Conservation (phyloP, 805 yeast genomes). For the Teunomyces atbi region DNA sequence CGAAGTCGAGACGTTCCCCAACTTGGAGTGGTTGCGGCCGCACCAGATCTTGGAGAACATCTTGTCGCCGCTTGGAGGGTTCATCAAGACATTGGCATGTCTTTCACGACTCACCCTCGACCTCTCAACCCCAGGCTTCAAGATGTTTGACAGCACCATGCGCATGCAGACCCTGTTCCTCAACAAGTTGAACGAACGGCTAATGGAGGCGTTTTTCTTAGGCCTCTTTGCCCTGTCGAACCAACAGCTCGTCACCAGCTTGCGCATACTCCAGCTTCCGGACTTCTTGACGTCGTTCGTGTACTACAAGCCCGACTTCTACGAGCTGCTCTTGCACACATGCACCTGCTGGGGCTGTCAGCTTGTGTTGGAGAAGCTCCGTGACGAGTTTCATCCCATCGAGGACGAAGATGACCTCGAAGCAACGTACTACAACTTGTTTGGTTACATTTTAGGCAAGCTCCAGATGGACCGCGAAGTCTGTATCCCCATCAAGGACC, state of each 20-base stretch:
- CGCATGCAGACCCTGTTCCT: constrained; percentile 28
- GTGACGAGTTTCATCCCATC: constrained; percentile 21
- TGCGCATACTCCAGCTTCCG: constrained; percentile 28
- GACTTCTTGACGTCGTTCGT: constrained; percentile 37
- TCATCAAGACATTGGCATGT: constrained; percentile 23
- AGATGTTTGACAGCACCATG: constrained; percentile 33
- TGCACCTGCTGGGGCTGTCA: constrained; percentile 38
- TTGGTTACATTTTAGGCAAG: constrained; percentile 34
- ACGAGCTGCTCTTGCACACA: constrained; percentile 33
- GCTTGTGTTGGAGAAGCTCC: constrained; percentile 21
- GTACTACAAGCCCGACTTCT: constrained; percentile 37
- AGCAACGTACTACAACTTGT: constrained; percentile 25
- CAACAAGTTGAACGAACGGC: constrained; percentile 31
- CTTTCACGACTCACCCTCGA: constrained; percentile 27
- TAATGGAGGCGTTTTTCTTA: constrained; percentile 37
- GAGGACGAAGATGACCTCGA: constrained; percentile 17
- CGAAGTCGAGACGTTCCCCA: constrained; percentile 31
- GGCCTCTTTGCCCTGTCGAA: constrained; percentile 16
- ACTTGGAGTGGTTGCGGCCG: constrained; percentile 35
- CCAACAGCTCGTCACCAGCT: constrained; percentile 10
- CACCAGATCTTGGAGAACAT: constrained; percentile 30
- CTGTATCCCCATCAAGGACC: constrained; percentile 32
- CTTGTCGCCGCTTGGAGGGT: constrained; percentile 30
- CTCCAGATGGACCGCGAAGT: constrained; percentile 37
- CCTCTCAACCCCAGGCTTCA: constrained; percentile 35